Evolutionary conservation across 371 early-diverging fungal genomes (phyloP).

Genomic region (Haplosporangium sp.): DNA sequence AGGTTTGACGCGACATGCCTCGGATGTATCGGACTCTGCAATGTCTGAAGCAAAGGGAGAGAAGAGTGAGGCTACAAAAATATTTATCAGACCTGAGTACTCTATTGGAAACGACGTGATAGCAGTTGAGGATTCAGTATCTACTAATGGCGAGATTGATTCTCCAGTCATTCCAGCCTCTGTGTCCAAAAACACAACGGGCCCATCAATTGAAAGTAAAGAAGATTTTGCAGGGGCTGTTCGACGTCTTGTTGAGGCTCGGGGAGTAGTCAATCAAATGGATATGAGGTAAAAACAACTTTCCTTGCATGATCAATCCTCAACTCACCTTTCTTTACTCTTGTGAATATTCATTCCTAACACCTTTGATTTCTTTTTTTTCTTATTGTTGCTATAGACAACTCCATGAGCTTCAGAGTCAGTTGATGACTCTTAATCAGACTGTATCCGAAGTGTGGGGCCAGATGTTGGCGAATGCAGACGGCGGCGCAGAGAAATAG

Average conservation of each 20-base stretch:
- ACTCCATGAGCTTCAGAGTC: conserved; percentile 38
- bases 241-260: conserved; percentile 18
- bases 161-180: not conserved
- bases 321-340: not conserved
- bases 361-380: not conserved
- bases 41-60: not conserved
- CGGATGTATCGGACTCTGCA: not conserved
- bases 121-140: not conserved
- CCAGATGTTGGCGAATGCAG: conserved; percentile 6
- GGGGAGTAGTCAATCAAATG: conserved; percentile 15
- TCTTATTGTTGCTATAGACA: conserved; percentile 12
- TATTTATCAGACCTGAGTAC: not conserved
- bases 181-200: not conserved
- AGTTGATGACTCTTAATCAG: conserved; percentile 26
- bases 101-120: too few relatives aligned
- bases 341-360: too few relatives aligned
- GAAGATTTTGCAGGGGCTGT: conserved; percentile 13
- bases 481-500: not conserved
- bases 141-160: not conserved
- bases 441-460: conserved; percentile 26
- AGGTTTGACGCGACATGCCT: not conserved
- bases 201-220: conserved; percentile 1
- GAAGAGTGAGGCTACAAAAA: not conserved
- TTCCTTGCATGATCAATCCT: not conserved
- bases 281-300: conserved; percentile 15